Percentiles rank a stretch among this genome's conserved stretches.
These are phyloP conservation scores for Cladosporium oxysporum DNA, from an alignment of 2,329 filamentous ascomycete species.

Conservation along the genomic window DNA sequence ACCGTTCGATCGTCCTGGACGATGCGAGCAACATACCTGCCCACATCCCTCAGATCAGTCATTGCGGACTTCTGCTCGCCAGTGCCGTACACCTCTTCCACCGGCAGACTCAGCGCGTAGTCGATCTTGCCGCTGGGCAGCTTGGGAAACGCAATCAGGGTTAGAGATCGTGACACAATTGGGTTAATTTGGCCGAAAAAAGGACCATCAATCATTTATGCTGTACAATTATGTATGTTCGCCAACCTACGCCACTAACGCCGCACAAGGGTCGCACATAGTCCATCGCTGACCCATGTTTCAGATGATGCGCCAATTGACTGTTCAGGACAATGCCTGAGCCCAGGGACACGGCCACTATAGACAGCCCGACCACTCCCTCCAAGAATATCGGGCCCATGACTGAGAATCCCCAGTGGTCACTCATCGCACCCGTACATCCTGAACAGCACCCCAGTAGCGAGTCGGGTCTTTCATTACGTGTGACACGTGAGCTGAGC, in stretches of 20 bases:
- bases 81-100: conserved; percentile 47
- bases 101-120: conserved; percentile 42
- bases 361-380: background rate
- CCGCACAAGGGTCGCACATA: background rate
- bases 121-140: conserved; percentile 51
- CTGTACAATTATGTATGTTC: background rate
- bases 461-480: conserved; percentile 57
- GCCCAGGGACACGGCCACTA: background rate
- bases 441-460: conserved; percentile 55
- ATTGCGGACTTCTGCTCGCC: conserved; percentile 48
- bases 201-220: background rate
- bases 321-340: background rate
- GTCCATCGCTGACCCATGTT: background rate
- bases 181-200: background rate
- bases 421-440: conserved; percentile 5
- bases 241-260: background rate
- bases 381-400: background rate
- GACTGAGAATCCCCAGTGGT: background rate
- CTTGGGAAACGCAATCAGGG: conserved; percentile 44
- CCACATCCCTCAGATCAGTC: conserved; percentile 56
- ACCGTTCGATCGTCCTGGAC: conserved; percentile 55
- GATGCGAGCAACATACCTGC: conserved; percentile 53
- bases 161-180: background rate
- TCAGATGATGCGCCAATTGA: background rate
- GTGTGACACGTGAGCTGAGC: conserved; percentile 33